Evolutionary conservation across 78 protist species (phyloP).

Genomic region (Paulinella micropora): DNA sequence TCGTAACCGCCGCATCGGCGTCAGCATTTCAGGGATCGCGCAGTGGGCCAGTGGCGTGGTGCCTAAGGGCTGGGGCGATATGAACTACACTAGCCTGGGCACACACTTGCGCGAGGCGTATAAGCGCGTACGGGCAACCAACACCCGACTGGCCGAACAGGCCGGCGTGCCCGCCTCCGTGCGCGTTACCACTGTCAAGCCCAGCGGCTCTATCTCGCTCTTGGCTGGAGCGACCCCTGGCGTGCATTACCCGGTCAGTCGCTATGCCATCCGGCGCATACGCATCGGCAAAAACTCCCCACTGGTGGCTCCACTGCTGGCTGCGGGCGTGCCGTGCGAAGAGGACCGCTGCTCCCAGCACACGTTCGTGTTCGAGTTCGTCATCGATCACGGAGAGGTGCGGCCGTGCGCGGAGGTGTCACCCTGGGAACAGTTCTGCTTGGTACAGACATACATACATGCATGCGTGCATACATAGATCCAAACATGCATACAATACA

Average conservation of each 20-base stretch:
- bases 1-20: slow-evolving; percentile 69
- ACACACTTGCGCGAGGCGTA: not conserved
- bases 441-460: slow-evolving; percentile 67
- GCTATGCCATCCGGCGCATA: slow-evolving; percentile 56
- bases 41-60: slow-evolving; percentile 17
- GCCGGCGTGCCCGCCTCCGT: too few species aligned
- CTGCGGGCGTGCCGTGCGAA: slow-evolving; percentile 55
- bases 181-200: slow-evolving; percentile 75
- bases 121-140: too few species aligned
- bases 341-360: slow-evolving; percentile 15
- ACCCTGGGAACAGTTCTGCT: slow-evolving; percentile 79
- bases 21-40: slow-evolving; percentile 68
- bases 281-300: slow-evolving; percentile 29
- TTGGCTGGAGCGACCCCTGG: slow-evolving; percentile 80
- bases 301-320: slow-evolving; percentile 29
- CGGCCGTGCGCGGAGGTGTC: slow-evolving; percentile 31
- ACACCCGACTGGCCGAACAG: too few species aligned
- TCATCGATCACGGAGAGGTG: slow-evolving; percentile 60
- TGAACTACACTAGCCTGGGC: too few species aligned
- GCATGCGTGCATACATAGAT: slow-evolving; percentile 80
- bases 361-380: slow-evolving; percentile 51
- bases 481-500: not conserved
- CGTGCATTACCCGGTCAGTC: slow-evolving; percentile 65
- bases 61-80: too few species aligned
- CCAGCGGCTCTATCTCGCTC: slow-evolving; percentile 72